These are phyloP conservation scores for Peronospora destructor DNA, from an alignment of 352 stramenopile genomes.

Conservation along the genomic window DNA sequence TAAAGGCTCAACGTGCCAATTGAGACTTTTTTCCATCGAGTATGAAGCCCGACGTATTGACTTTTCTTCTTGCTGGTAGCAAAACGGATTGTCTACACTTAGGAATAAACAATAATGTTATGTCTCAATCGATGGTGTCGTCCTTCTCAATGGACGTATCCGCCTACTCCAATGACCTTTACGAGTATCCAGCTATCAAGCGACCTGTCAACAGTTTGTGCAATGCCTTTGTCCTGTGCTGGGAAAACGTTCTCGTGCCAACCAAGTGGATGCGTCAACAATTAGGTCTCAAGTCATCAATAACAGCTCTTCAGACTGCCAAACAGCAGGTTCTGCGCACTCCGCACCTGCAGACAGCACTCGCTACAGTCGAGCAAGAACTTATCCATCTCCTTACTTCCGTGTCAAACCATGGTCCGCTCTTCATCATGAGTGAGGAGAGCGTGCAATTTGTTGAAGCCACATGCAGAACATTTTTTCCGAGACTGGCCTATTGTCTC, in stretches of 20 bases:
- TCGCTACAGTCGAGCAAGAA: slow-evolving; percentile 55
- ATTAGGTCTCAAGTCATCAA: slow-evolving; percentile 37
- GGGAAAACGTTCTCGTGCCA: slow-evolving; percentile 59
- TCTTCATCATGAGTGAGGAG: slow-evolving; percentile 65
- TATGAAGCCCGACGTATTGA: slow-evolving; percentile 31
- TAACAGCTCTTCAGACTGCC: slow-evolving; percentile 34
- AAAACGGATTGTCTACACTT: neutral
- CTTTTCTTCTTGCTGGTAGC: slow-evolving; percentile 23
- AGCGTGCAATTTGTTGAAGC: slow-evolving; percentile 54
- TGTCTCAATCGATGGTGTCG: slow-evolving; percentile 47
- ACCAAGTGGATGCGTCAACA: slow-evolving; percentile 59
- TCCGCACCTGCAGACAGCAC: slow-evolving; percentile 38
- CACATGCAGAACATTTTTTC: slow-evolving; percentile 57
- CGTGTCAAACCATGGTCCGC: slow-evolving; percentile 38
- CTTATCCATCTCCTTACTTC: slow-evolving; percentile 46
- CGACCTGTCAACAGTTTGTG: slow-evolving; percentile 19
- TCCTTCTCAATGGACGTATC: slow-evolving; percentile 62
- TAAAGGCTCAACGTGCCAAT: slow-evolving; percentile 41
- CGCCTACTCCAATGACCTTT: slow-evolving; percentile 46
- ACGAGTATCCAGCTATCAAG: slow-evolving; percentile 39
- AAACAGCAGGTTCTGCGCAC: slow-evolving; percentile 41
- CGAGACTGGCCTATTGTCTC: slow-evolving; percentile 54
- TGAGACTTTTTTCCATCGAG: neutral
- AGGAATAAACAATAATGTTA: slow-evolving; percentile 17
- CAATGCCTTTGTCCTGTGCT: slow-evolving; percentile 62